phyloP scores from a whole-genome alignment of 768 basidiomycete genomes.

The Podaxis sp. region DNA sequence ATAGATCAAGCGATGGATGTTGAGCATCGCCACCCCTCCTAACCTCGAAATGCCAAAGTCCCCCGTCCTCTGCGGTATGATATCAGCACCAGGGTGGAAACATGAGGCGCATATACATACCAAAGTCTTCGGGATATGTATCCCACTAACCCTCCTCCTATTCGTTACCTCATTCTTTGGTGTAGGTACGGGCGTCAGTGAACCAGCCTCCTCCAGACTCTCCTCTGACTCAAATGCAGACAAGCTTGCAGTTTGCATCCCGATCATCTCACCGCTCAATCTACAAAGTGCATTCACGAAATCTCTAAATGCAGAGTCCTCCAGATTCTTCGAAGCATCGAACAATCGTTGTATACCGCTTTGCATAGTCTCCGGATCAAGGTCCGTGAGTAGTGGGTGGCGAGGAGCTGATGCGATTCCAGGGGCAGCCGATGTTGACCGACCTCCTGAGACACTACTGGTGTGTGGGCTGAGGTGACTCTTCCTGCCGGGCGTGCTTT shows the following conservation, averaged over 20 bases:
- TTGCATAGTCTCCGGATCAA: conserved; percentile 76
- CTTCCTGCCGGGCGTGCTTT: conserved; percentile 30
- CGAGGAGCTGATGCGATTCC: conserved; percentile 27
- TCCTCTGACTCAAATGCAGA: conserved; percentile 33
- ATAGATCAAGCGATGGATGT: conserved; percentile 85
- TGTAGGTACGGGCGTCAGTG: conserved; percentile 33
- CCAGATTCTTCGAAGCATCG: conserved; percentile 80
- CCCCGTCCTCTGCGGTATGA: conserved; percentile 61
- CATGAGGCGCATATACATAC: conserved; percentile 40
- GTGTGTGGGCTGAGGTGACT: conserved; percentile 27
- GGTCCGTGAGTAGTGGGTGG: conserved; percentile 68
- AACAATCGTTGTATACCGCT: conserved; percentile 80
- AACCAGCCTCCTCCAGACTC: conserved; percentile 38
- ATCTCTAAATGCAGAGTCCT: conserved; percentile 77
- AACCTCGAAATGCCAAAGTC: conserved; percentile 94
- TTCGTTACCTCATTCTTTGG: conserved; percentile 46
- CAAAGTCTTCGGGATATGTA: conserved; percentile 77
- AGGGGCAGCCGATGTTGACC: conserved; percentile 35
- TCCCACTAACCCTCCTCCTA: conserved; percentile 81
- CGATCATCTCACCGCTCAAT: conserved; percentile 90
- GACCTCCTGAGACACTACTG: conserved; percentile 29
- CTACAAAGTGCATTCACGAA: conserved; percentile 80
- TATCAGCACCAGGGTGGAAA: background rate
- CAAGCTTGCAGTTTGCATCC: conserved; percentile 65
- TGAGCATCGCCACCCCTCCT: conserved; percentile 75